Evolutionary conservation across 2,329 filamentous ascomycete species (phyloP).

Genomic region (Neobulgaria alba): DNA sequence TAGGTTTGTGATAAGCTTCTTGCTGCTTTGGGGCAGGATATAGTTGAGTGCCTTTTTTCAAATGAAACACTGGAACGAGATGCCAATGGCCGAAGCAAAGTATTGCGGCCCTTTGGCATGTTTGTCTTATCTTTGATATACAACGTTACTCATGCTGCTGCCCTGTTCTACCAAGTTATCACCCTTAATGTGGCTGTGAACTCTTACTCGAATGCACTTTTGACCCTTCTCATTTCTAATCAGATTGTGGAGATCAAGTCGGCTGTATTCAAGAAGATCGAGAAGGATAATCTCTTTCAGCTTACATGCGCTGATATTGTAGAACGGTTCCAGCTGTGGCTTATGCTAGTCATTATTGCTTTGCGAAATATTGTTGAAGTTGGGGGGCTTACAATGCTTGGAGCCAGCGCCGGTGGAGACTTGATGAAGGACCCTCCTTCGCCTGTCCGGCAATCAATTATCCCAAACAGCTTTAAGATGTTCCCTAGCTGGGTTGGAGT

Average conservation of each 20-base stretch:
- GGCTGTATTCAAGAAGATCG: conserved; percentile 96
- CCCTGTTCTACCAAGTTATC: conserved; percentile 94
- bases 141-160: conserved; percentile 78
- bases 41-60: conserved; percentile 92
- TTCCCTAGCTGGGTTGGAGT: conserved; percentile 82
- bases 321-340: conserved; percentile 93
- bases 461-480: conserved; percentile 85
- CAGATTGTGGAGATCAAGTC: conserved; percentile 99
- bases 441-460: conserved; percentile 62
- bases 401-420: conserved; percentile 29
- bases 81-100: conserved; percentile 79
- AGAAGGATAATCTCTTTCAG: conserved; percentile 96
- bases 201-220: conserved; percentile 90
- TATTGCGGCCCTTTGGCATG: conserved; percentile 82
- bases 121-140: conserved; percentile 81
- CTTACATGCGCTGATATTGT: conserved; percentile 94
- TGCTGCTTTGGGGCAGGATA: conserved; percentile 87
- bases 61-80: conserved; percentile 85
- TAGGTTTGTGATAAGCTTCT: conserved; percentile 87
- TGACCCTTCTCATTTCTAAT: conserved; percentile 89
- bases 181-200: conserved; percentile 97
- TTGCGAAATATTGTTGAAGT: conserved; percentile 95
- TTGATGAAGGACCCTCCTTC: conserved; percentile 42
- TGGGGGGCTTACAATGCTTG: conserved; percentile 62
- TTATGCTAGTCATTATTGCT: conserved; percentile 94